Conservation (phyloP, 2,329 filamentous ascomycete genomes). For the Ceratocystiopsis sp. region DNA sequence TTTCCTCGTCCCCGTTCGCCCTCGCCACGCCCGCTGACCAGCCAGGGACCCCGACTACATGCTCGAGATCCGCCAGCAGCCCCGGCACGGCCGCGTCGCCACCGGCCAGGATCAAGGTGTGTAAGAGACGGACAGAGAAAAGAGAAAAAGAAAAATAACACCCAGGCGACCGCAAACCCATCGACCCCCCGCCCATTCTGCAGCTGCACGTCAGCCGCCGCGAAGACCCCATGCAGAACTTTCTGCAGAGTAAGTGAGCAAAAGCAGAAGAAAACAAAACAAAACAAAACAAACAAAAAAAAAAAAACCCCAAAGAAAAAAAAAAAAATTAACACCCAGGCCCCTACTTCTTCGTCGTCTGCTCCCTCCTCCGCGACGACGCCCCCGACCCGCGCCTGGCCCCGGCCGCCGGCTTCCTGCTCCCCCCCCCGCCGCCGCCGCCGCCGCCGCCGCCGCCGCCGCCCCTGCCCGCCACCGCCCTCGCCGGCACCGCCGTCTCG, state of each 20-base stretch:
- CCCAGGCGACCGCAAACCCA: slow-evolving; percentile 56
- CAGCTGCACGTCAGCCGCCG: slow-evolving; percentile 40
- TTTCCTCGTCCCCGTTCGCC: no score
- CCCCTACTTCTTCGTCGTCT: slow-evolving; percentile 32
- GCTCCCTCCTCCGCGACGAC: slow-evolving; percentile 24
- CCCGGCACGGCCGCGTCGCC: slow-evolving; percentile 48
- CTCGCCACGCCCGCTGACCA: no score
- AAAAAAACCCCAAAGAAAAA: background rate
- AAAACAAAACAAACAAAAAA: background rate
- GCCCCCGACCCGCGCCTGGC: slow-evolving; percentile 23
- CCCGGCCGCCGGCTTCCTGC: no score
- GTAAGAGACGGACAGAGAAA: slow-evolving; percentile 5
- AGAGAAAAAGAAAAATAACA: background rate
- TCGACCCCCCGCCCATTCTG: slow-evolving; percentile 76
- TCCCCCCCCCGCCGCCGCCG: no score
- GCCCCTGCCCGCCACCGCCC: no score
- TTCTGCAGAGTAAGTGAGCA: slow-evolving; percentile 37
- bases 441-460: no score
- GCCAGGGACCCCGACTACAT: slow-evolving; percentile 14
- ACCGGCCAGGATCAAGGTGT: slow-evolving; percentile 61
- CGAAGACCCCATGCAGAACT: slow-evolving; percentile 29
- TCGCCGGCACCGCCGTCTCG: slow-evolving; percentile 60
- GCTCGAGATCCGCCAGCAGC: slow-evolving; percentile 42
- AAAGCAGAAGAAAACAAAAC: background rate
- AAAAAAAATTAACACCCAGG: slow-evolving; percentile 13